Evolutionary conservation across 495 filamentous ascomycete genomes (phyloP).

Genomic region (Penicillium soppii): DNA sequence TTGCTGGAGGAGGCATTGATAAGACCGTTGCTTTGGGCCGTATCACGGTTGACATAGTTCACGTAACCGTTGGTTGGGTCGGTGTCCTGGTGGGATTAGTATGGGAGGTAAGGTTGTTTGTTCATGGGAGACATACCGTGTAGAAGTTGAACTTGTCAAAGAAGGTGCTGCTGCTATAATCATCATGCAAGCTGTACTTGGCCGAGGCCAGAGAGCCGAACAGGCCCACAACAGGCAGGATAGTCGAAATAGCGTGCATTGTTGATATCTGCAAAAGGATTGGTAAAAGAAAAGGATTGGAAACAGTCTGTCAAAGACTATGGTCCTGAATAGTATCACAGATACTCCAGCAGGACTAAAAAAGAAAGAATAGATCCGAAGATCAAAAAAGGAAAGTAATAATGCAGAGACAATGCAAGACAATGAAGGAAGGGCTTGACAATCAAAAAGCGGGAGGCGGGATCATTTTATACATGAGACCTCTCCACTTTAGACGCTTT

Average conservation of each 20-base stretch:
- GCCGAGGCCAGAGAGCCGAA: constrained; percentile 43
- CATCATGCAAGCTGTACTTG: constrained; percentile 48
- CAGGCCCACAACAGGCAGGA: constrained; percentile 39
- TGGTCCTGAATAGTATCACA: constrained; percentile 1
- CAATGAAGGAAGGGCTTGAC: not conserved
- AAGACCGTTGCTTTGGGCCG: constrained; percentile 52
- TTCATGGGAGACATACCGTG: constrained; percentile 27
- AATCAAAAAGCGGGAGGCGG: not conserved
- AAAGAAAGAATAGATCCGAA: constrained; percentile 4
- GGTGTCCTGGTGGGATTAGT: constrained; percentile 18
- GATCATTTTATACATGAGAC: constrained; percentile 3
- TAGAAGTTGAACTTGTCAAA: constrained; percentile 57
- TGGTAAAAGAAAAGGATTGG: constrained; percentile 4
- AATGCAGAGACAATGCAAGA: not conserved
- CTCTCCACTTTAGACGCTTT: not conserved
- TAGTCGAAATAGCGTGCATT: constrained; percentile 43
- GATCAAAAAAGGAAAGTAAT: not conserved
- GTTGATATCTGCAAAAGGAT: constrained; percentile 9
- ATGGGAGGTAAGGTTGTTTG: constrained; percentile 10
- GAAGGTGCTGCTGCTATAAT: constrained; percentile 46
- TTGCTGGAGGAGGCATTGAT: constrained; percentile 49
- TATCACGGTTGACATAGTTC: constrained; percentile 51
- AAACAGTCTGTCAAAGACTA: constrained; percentile 22
- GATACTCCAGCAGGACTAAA: constrained; percentile 9
- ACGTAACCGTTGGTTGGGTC: constrained; percentile 76